phyloP scores from a whole-genome alignment of 2,329 filamentous ascomycete species.

The Penicillium glabrum region DNA sequence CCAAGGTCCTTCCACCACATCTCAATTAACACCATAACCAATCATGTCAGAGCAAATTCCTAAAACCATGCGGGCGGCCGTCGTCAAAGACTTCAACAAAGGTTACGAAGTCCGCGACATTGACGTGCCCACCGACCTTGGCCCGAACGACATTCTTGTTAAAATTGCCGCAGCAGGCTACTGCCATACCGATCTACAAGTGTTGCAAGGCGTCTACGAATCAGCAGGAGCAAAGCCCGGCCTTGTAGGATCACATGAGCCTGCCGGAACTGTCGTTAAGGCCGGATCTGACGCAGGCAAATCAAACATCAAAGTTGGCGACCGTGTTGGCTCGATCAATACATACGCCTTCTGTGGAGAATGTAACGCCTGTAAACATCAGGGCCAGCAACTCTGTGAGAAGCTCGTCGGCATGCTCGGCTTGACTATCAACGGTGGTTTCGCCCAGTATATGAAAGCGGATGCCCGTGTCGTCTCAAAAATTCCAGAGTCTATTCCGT shows the following conservation, averaged over 20 bases:
- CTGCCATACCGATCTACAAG: slow-evolving; percentile 22
- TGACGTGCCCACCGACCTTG: slow-evolving; percentile 9
- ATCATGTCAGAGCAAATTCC: slow-evolving; percentile 11
- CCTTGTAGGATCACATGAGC: slow-evolving; percentile 36
- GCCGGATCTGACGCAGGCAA: slow-evolving; percentile 24
- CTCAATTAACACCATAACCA: too few relatives aligned
- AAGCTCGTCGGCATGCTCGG: slow-evolving; percentile 28
- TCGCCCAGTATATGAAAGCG: slow-evolving; percentile 34
- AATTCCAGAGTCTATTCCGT: slow-evolving; percentile 26
- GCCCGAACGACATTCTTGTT: slow-evolving; percentile 16
- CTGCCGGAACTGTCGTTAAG: slow-evolving; percentile 30
- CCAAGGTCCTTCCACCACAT: too few relatives aligned
- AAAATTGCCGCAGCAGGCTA: slow-evolving; percentile 14
- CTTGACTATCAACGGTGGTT: slow-evolving; percentile 52
- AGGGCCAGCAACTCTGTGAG: slow-evolving; percentile 28
- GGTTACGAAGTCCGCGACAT: slow-evolving; percentile 20
- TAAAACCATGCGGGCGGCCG: slow-evolving; percentile 12
- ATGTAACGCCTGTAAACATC: slow-evolving; percentile 7
- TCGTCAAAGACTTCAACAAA: slow-evolving; percentile 19
- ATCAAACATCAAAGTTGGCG: slow-evolving; percentile 27
- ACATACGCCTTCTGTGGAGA: slow-evolving; percentile 29
- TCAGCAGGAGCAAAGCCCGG: slow-evolving; percentile 23
- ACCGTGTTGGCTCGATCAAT: slow-evolving; percentile 29
- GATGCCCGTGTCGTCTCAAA: slow-evolving; percentile 26
- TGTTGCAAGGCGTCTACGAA: slow-evolving; percentile 18